Percentiles rank a stretch among this genome's conserved stretches.
phyloP scores from a whole-genome alignment of 1,284 basidiomycete genomes.

The Cryptococcus sp. region DNA sequence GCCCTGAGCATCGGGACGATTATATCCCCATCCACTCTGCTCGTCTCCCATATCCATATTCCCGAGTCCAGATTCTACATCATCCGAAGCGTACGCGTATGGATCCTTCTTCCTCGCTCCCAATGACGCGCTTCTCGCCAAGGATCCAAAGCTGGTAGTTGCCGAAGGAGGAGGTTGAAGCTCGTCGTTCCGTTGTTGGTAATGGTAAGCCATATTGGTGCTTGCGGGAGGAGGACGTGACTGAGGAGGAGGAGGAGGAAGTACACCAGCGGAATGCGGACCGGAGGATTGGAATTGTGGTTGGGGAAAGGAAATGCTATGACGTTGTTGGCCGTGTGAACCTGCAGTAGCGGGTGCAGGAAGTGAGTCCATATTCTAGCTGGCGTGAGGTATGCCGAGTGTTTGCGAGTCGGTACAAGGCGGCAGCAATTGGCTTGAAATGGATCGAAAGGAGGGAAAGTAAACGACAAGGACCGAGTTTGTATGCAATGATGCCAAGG shows the following conservation, averaged over 20 bases:
- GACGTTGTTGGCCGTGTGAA: slow-evolving; percentile 1
- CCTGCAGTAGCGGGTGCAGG: slow-evolving; percentile 11
- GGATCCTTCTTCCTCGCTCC: slow-evolving; percentile 44
- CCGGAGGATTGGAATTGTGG: slow-evolving; percentile 1
- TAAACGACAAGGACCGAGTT: too few species aligned
- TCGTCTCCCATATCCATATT: slow-evolving; percentile 25
- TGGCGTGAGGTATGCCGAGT: neutral
- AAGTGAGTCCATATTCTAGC: slow-evolving; percentile 1
- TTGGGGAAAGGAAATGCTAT: neutral
- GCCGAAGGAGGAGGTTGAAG: slow-evolving; percentile 19
- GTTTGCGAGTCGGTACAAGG: neutral
- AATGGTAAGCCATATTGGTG: neutral
- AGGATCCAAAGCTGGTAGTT: slow-evolving; percentile 24
- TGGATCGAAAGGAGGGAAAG: neutral
- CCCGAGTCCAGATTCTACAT: slow-evolving; percentile 46
- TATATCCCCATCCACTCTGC: slow-evolving; percentile 3
- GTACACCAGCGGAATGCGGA: slow-evolving; percentile 8
- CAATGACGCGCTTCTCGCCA: slow-evolving; percentile 41
- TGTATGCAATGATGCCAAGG: too few species aligned
- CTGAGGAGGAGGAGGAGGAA: slow-evolving; percentile 1
- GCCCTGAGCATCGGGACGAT: neutral
- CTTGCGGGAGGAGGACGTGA: neutral
- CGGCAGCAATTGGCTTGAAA: neutral
- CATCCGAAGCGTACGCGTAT: slow-evolving; percentile 43
- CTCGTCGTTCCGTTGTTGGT: slow-evolving; percentile 11